phyloP scores from a whole-genome alignment of 306 rosid genomes.

The Macrotyloma uniflorum region DNA sequence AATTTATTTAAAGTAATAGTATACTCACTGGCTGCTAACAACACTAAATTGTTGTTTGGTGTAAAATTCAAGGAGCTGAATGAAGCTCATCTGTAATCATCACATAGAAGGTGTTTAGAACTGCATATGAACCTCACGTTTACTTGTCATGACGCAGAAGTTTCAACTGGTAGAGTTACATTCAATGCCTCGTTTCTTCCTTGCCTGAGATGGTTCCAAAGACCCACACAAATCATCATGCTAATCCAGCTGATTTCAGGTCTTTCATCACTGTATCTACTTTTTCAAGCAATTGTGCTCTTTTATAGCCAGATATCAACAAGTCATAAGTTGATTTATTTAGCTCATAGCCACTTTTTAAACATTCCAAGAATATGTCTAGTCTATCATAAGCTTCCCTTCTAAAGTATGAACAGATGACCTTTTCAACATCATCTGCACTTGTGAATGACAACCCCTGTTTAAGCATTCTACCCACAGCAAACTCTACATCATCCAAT shows the following conservation, averaged over 20 bases:
- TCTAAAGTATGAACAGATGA: conserved; percentile 63
- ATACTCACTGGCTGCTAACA: not conserved
- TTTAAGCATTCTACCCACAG: conserved; percentile 68
- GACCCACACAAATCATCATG: conserved; percentile 8
- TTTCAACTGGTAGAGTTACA: no score
- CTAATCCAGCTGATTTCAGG: conserved; percentile 47
- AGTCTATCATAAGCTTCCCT: conserved; percentile 57
- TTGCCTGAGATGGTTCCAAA: no score
- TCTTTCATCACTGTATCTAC: conserved; percentile 43
- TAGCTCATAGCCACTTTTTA: conserved; percentile 38
- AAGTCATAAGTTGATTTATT: conserved; percentile 54
- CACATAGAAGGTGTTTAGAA: not conserved
- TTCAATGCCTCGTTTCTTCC: no score
- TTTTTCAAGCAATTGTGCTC: conserved; percentile 53
- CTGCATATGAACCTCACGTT: no score
- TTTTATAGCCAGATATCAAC: conserved; percentile 55
- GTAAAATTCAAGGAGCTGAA: not conserved
- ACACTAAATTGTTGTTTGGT: not conserved
- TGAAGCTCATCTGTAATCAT: not conserved
- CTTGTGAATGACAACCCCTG: conserved; percentile 50
- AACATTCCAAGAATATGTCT: conserved; percentile 59
- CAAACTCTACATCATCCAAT: conserved; percentile 57
- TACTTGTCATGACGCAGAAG: no score
- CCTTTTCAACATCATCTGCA: conserved; percentile 57
- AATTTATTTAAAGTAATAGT: conserved; percentile 8